Base-by-base conservation (phyloP, 2,329 filamentous ascomycete genomes). In the Fusarium hostae region DNA sequence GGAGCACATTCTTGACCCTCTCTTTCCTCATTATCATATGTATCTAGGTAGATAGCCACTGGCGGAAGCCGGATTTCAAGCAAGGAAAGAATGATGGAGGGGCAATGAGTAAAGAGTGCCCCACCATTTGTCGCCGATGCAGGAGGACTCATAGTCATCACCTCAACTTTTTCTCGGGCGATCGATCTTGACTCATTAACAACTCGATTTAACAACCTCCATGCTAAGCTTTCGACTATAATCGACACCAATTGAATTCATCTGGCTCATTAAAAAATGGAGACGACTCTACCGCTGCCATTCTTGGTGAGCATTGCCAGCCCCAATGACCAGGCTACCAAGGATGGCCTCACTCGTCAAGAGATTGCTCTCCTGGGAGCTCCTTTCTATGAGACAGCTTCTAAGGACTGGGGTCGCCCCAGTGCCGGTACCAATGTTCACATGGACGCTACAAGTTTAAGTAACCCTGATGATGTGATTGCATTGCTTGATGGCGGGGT, bases 401-500 rank as follows among this genome's bases (percentile, higher is more conserved):
- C 84, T 24, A 79, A 85, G 70, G 79, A 85, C 67, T 80, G 90
- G 57, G 80, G 81, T 34, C 83, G 83, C 63, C 84, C 87, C 75
- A 85, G 82, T 68, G 81, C 84, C 62, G 84, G 86, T 37, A 86
- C 88, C 71, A 84, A 87, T 72, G 88, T 93, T 71, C 94, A 92
- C 79, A 88, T 97, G 73, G 94, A 97, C 76, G 94, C 91, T 55
- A 91, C 92, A 8, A 83, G 83, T 26, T 86, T 98, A 41, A 81
- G 88, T 35, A 90, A 90, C 15, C 84, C 85, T 60, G 91, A 94
- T 73, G 92, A 97, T 71, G 85, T 98, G 39, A 83, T 95, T 59
- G 88, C 92, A 50, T 86, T 98, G 39, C 89, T 99, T 61, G 93
- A 99, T 80, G 89, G 90, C 71, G 96, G 96, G 66, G 94, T 94